Base-by-base conservation (phyloP, 2,329 filamentous ascomycete species). In the Colletotrichum tamarilloi region DNA sequence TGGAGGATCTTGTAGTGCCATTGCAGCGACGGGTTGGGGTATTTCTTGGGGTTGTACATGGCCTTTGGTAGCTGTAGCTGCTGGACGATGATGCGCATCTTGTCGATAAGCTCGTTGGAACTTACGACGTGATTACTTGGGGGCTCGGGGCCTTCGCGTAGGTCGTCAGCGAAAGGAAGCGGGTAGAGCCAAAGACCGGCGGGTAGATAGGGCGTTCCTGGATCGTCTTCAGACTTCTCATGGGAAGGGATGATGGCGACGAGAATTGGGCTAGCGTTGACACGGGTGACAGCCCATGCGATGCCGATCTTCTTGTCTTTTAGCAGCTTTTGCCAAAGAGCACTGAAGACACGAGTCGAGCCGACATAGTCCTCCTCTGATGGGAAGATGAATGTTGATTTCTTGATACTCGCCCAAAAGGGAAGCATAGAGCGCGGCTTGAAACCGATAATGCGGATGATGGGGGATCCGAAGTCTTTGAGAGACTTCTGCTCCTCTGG, bases 1-100 rank as follows among this genome's bases (percentile, higher is more conserved):
- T 99, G 97, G 0, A 99, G 85, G 58, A 99, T 97, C 74, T 91
- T 92, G 86, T 98, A 99, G 84, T 98, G 97, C 95, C 96, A 99
- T 83, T 99, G 97, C 28, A 99, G 87, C 9, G 94, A 90, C 11
- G 95, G 95, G 75, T 99, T 99, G 0, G 97, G 94, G 78, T 98
- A 98, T 79, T 93, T 97, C 1, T 87, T 86, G 1, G 96, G 95
- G 76, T 97, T 93, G 79, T 97, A 99, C 38, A 90, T 87, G 6
- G 90, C 95, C 78, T 94, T 95, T 0, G 97, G 97, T 8, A 99
- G 89, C 80, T 98, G 95, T 0, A 98, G 85, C 76, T 97, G 95
- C 80, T 97, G 93, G 2, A 98, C 86, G 4, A 98, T 90, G 6
- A 88, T 88, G 60, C 94, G 90, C 95, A 98, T 98, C 49, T 90